Base-by-base conservation (phyloP, 768 basidiomycete species). In the Termitomyces titanicus region DNA sequence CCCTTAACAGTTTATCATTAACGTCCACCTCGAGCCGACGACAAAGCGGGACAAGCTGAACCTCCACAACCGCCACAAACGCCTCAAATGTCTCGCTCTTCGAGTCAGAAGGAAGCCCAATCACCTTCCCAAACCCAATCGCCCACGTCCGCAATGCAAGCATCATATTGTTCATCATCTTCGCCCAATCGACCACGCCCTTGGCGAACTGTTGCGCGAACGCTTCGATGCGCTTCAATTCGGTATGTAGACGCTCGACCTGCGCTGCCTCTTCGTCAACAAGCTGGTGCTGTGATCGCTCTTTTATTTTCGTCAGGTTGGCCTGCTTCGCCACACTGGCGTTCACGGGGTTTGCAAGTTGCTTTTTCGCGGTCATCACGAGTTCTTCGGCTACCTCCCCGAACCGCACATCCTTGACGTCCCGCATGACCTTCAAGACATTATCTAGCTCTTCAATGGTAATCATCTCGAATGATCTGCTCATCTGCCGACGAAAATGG, bases 341-440 rank as follows among this genome's bases (percentile, higher is more conserved):
- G 42, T 72, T 67, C 44, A 69, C 74, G 37, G 74, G 70, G 54
- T 71, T 76, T 66, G n/a, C n/a, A n/a, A n/a, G n/a, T n/a, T n/a
- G n/a, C n/a, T 71, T 70, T 35, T 70, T 76, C 17, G 72, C 66
- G 2, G 70, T 73, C 38, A 93, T 74, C 35, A 90, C 87, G n/a
- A n/a, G n/a, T 60, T 86, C 86, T 60, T 84, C 86, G 8, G 93
- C 84, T 37, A 92, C 86, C 68, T 94, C 92, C 50, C 83, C 81
- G 11, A 89, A 74, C 52, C 91, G 72, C 54, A n/a, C 88, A 73
- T 17, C 83, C 86, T 94, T 94, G 11, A 94, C 86, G 51, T 82
- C 82, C 60, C 82, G 73, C 0, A 89, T 88, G 5, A 89, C 83
- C 52, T 84, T n/a, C n/a, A n/a, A n/a, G n/a, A n/a, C n/a, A n/a